Base-by-base conservation (phyloP, 176 grass and related monocot species). In the Musa acuminata region DNA sequence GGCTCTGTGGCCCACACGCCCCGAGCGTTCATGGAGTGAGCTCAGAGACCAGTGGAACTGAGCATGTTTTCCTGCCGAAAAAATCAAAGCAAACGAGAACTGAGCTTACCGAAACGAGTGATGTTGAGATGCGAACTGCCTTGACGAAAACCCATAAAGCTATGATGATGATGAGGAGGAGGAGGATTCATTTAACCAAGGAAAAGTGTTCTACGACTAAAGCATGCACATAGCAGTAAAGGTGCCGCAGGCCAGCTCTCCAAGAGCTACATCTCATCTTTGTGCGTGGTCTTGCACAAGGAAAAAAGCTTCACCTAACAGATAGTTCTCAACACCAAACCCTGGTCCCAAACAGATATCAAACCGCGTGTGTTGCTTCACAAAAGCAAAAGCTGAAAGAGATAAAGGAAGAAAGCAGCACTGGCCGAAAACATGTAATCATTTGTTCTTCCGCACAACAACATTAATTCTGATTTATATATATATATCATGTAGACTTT, bases 141-240 rank as follows among this genome's bases (percentile, higher is more conserved):
- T 43, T 43, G 35, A 43, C 35, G 35, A 43, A 6, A 43, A 5
- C 35, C 35, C 35, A 43, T 43, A 43, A 43, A 43, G 35, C 35
- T 43, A 43, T 43, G 35, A 43, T 43, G n/a, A n/a, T n/a, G 35
- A 35, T 35, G 35, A 43, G 2, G 29, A 29, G 4, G 35, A 43
- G 35, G 35, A 43, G 35, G 67, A 69, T 69, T 69, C 67, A 69
- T 49, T 69, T 69, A 69, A 50, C 67, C 26, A 69, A 43, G 5
- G 20, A 70, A 69, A 21, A 51, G 35, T 3, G 17, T 9, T 19
- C 13, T 43, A 21, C 51, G 16, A 70, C 8, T 9, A 50, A 50
- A 51, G 67, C n/a, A 70, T 51, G 67, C 67, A 70, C 21, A 51
- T 11, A 70, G 67, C 20, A 70, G 67, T 70, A 70, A 70, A 70